Evolutionary conservation across 73 alveolate species (phyloP).

Genomic region (Paramecium primaurelia): DNA sequence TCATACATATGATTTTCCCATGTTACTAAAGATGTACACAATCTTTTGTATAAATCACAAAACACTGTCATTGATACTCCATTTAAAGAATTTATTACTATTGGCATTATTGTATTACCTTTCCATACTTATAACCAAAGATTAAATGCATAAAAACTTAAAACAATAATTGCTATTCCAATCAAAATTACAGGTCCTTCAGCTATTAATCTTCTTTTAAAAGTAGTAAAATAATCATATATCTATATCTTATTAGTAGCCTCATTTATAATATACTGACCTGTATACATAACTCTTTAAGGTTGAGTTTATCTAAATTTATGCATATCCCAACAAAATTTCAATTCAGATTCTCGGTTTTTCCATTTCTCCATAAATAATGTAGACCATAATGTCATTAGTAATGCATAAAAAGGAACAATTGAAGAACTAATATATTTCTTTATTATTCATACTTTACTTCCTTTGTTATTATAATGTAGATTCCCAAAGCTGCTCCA

Average conservation of each 20-base stretch:
- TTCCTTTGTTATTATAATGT: not conserved
- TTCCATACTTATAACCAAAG: not conserved
- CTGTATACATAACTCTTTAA: conserved; percentile 20
- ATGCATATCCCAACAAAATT: conserved; percentile 43
- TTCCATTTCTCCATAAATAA: conserved; percentile 45
- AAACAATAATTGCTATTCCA: not conserved
- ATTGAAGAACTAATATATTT: not conserved
- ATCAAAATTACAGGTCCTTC: conserved; percentile 9
- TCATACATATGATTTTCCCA: conserved; percentile 49
- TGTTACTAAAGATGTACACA: not conserved
- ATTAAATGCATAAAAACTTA: conserved; percentile 28
- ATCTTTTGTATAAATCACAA: conserved; percentile 22
- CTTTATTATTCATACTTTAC: not conserved
- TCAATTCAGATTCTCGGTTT: conserved; percentile 11
- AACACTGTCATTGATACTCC: conserved; percentile 16
- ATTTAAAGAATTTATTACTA: conserved; percentile 1
- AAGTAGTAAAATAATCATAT: conserved; percentile 8
- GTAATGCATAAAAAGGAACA: conserved; percentile 7
- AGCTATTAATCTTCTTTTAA: not conserved
- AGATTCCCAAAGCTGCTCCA: conserved; percentile 24
- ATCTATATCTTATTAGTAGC: not conserved
- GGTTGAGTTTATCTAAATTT: not conserved
- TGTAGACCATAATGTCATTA: conserved; percentile 25
- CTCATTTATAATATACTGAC: not conserved
- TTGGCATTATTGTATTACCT: not conserved